phyloP scores from a whole-genome alignment of 805 yeast genomes.

The Gaillardinia entomophila region DNA sequence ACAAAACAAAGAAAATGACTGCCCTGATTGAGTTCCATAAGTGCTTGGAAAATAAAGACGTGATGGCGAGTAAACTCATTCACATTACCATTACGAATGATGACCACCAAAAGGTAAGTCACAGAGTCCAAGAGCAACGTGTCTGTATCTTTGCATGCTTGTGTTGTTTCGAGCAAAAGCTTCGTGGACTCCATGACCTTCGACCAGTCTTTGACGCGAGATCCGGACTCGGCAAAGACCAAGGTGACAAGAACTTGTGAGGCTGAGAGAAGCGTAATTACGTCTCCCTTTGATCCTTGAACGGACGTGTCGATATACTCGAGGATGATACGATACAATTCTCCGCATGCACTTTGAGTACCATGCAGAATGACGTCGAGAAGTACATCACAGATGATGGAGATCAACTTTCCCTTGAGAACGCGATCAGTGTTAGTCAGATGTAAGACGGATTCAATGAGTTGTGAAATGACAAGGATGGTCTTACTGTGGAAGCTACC shows the following conservation, averaged over 20 bases:
- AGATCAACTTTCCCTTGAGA: slow-evolving; percentile 18
- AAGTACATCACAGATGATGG: slow-evolving; percentile 55
- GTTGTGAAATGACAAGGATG: slow-evolving; percentile 38
- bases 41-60: slow-evolving; percentile 34
- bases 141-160: slow-evolving; percentile 3
- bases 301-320: slow-evolving; percentile 12
- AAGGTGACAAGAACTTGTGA: slow-evolving; percentile 42
- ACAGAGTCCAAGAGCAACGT: slow-evolving; percentile 19
- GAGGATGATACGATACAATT: slow-evolving; percentile 33
- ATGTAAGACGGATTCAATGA: slow-evolving; percentile 30
- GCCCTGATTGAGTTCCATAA: slow-evolving; percentile 27
- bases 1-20: slow-evolving; percentile 40
- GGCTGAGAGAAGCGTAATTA: slow-evolving; percentile 10
- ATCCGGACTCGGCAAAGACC: slow-evolving; percentile 67
- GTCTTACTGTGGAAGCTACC: slow-evolving; percentile 75
- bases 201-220: slow-evolving; percentile 52
- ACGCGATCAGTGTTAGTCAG: slow-evolving; percentile 2
- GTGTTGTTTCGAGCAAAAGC: slow-evolving; percentile 14
- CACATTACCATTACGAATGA: slow-evolving; percentile 53
- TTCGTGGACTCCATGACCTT: slow-evolving; percentile 15
- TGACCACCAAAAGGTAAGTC: slow-evolving; percentile 41
- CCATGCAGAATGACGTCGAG: slow-evolving; percentile 51
- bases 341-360: slow-evolving; percentile 39
- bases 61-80: slow-evolving; percentile 44
- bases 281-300: too few relatives aligned